phyloP scores from a whole-genome alignment of 176 grass and related monocot genomes.

The Ensete ventricosum region DNA sequence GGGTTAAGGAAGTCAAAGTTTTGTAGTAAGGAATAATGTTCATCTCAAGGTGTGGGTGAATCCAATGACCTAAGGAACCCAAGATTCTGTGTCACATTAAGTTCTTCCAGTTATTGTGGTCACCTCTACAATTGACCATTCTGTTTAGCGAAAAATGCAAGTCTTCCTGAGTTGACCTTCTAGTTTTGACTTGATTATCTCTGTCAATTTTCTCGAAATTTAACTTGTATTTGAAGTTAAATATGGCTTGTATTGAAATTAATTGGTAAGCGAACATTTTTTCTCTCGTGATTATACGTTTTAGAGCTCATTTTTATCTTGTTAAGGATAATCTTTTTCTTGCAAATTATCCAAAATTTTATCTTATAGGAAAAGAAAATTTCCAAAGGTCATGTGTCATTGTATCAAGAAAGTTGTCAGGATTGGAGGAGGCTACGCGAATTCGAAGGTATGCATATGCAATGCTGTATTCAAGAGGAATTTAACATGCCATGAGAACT shows the following conservation, averaged over 20 bases:
- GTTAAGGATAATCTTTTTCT: neutral
- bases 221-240: neutral
- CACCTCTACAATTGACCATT: neutral
- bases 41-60: neutral
- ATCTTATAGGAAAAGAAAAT: neutral
- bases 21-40: neutral
- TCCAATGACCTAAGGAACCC: neutral
- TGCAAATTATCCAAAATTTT: neutral
- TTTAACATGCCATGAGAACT: neutral
- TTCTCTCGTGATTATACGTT: neutral
- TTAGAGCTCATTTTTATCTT: neutral
- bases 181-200: too few species aligned
- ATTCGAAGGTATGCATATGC: constrained; percentile 12
- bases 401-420: constrained; percentile 12
- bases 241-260: neutral
- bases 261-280: neutral
- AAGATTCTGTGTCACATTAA: too few species aligned
- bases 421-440: constrained; percentile 14
- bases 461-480: neutral
- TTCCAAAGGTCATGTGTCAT: neutral
- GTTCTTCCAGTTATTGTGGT: neutral
- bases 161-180: neutral
- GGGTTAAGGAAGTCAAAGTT: neutral
- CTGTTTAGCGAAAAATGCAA: neutral
- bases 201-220: neutral